Evolutionary conservation across 73 alveolate species (phyloP), one percentile per base, ranked within the genome.

Genomic region (Paramecium sexaurelia): DNA sequence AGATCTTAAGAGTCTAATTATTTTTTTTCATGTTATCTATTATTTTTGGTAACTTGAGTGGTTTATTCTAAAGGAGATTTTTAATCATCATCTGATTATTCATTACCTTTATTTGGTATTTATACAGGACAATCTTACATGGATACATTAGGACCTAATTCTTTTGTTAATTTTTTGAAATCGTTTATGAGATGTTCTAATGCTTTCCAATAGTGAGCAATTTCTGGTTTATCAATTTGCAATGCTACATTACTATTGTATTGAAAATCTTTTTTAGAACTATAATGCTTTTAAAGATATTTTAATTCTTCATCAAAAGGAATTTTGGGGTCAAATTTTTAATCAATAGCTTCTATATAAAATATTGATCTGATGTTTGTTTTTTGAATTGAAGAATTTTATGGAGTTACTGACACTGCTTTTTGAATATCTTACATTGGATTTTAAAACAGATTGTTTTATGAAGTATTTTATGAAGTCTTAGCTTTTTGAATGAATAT

Each of bases 131-230:
- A 15, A 29, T 33, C 17, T 6, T 27, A 15, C 33, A 71, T 20
- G 0, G 6, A 13, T 15, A 17, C 13, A 71, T 71, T 71, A 3
- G 37, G 7, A 4, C 57, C 6, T 15, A 36, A 15, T 0, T 71
- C 86, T 36, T 71, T 35, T 17, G 57, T 11, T n/a, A 71, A 37
- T 15, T 36, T 36, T 20, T 32, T 27, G 5, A 71, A 32, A n/a
- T 71, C 86, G 35, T 71, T 37, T 2, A 71, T 71, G 11, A 71
- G 43, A 33, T 71, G 86, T 33, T 71, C 56, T 36, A 71, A 71
- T 6, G 86, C 86, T n/a, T 71, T 71, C 86, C 86, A 71, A 71
- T 71, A 71, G 35, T 71, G 86, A 13, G 86, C 86, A 3, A 71
- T 71, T 37, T 71, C 55, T 33, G 24, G 51, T 71, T 71, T 71